phyloP scores from a whole-genome alignment of 2,329 filamentous ascomycete species.

The Beauveria pseudobassiana region DNA sequence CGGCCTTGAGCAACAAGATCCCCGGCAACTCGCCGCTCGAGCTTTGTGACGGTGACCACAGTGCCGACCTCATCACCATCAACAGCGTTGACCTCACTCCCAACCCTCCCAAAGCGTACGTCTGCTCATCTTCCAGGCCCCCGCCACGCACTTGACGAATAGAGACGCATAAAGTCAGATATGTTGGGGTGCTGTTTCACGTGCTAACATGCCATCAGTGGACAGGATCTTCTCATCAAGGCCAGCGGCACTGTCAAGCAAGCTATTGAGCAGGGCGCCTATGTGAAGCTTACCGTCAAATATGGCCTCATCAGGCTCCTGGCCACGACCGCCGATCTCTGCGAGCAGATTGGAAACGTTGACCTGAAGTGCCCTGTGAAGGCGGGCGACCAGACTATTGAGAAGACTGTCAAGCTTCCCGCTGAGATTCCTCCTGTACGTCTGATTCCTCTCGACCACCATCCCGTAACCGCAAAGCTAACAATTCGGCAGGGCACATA shows the following conservation, averaged over 20 bases:
- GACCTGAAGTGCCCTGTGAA: constrained; percentile 84
- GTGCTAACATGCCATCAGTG: constrained; percentile 43
- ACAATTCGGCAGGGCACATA: constrained; percentile 65
- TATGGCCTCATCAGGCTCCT: constrained; percentile 90
- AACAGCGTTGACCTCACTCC: constrained; percentile 72
- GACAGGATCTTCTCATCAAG: constrained; percentile 67
- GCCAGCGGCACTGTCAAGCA: constrained; percentile 70
- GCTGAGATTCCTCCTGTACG: constrained; percentile 81
- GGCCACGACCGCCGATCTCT: constrained; percentile 73
- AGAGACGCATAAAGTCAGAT: not conserved
- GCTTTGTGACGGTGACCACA: constrained; percentile 63
- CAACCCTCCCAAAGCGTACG: constrained; percentile 83
- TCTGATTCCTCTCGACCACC: constrained; percentile 17
- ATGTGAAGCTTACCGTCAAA: constrained; percentile 79
- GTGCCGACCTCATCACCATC: constrained; percentile 65
- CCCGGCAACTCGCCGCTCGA: constrained; percentile 79
- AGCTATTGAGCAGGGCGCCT: constrained; percentile 68
- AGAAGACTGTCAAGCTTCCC: constrained; percentile 79
- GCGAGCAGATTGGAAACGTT: constrained; percentile 81
- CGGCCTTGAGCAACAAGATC: constrained; percentile 51
- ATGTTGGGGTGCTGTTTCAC: not conserved
- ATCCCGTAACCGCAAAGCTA: constrained; percentile 12
- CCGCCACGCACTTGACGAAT: not conserved
- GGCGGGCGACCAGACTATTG: constrained; percentile 64
- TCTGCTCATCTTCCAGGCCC: constrained; percentile 17